Percentiles rank a stretch among this genome's conserved stretches.
Conservation (phyloP, 1,139 yeast genomes). For the Yamadazyma atlantica region DNA sequence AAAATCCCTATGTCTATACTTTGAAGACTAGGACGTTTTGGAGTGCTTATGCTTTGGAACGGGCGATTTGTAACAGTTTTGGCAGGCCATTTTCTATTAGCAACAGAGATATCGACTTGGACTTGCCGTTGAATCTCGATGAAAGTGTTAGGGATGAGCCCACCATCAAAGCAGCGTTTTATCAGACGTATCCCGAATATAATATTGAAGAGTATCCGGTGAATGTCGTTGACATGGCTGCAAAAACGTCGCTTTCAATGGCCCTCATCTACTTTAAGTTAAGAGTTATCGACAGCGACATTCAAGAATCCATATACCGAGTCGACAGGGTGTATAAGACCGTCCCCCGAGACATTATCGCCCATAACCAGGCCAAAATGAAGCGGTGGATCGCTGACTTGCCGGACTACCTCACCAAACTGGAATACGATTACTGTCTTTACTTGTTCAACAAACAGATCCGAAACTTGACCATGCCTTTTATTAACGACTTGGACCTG, state of each 20-base stretch:
- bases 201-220: constrained; percentile 5
- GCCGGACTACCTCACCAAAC: constrained; percentile 6
- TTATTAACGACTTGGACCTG: constrained; percentile 7
- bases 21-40: constrained; percentile 9
- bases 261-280: constrained; percentile 8
- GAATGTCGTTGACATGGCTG: neutral
- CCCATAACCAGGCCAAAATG: constrained; percentile 7
- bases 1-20: constrained; percentile 8
- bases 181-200: constrained; percentile 8
- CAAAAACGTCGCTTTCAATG: constrained; percentile 8
- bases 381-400: constrained; percentile 8
- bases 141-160: constrained; percentile 8
- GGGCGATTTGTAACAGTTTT: constrained; percentile 8
- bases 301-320: constrained; percentile 9
- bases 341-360: constrained; percentile 9
- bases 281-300: constrained; percentile 10
- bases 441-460: constrained; percentile 12
- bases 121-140: constrained; percentile 10
- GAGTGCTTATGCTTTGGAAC: constrained; percentile 11
- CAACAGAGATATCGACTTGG: constrained; percentile 11
- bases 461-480: constrained; percentile 9
- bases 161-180: constrained; percentile 8
- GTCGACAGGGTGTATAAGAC: constrained; percentile 6
- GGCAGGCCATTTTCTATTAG: constrained; percentile 12
- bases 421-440: constrained; percentile 11